These are phyloP conservation scores for Trichophyton mentagrophytes DNA, from an alignment of 2,329 filamentous ascomycete species.

Conservation along the genomic window DNA sequence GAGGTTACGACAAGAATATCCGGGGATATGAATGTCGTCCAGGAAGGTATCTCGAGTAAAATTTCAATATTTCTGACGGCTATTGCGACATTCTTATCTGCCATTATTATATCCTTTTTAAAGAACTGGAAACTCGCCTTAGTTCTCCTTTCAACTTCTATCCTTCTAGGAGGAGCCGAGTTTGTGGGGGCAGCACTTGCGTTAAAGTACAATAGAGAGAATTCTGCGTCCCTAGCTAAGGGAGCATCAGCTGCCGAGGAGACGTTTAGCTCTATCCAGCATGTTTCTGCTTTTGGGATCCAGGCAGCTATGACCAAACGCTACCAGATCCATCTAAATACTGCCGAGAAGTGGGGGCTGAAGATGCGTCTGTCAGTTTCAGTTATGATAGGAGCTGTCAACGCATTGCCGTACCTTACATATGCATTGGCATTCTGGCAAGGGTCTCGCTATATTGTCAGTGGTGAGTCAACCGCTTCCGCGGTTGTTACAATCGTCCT, in stretches of 20 bases:
- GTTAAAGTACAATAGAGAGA: constrained; percentile 33
- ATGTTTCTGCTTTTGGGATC: constrained; percentile 49
- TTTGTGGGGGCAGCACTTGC: constrained; percentile 33
- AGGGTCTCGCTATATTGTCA: constrained; percentile 43
- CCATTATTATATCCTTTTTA: constrained; percentile 39
- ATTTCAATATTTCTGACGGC: constrained; percentile 37
- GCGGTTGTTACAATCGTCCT: constrained; percentile 44
- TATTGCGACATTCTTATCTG: constrained; percentile 37
- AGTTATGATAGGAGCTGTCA: constrained; percentile 45
- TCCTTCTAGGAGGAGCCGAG: constrained; percentile 36
- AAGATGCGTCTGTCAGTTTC: constrained; percentile 45
- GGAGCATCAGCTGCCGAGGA: constrained; percentile 50
- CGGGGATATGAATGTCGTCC: constrained; percentile 36
- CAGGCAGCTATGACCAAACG: constrained; percentile 43
- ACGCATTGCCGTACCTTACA: constrained; percentile 52
- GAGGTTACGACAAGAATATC: constrained; percentile 37
- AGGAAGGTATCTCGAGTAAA: constrained; percentile 38
- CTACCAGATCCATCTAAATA: constrained; percentile 38
- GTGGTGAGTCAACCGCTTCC: constrained; percentile 39
- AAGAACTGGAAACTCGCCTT: constrained; percentile 35
- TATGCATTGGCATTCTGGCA: constrained; percentile 55
- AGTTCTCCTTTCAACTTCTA: constrained; percentile 35
- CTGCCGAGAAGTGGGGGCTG: constrained; percentile 39
- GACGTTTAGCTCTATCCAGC: constrained; percentile 42
- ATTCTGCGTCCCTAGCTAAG: constrained; percentile 40